phyloP scores from a whole-genome alignment of 1,284 basidiomycete genomes.

The Sanghuangporus weigelae region DNA sequence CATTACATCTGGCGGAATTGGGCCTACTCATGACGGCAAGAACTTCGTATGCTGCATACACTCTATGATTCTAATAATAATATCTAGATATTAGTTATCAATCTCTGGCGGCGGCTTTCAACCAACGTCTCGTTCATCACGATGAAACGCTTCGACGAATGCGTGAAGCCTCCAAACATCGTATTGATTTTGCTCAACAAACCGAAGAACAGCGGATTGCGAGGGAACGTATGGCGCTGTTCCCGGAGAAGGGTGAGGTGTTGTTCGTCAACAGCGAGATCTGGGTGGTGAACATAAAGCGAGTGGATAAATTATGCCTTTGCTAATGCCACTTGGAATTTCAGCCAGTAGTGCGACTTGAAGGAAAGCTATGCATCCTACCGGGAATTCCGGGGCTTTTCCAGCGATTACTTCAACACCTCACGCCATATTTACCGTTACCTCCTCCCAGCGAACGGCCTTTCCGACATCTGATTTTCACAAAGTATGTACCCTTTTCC shows the following conservation, averaged over 20 bases:
- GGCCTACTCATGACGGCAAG: conserved; percentile 81
- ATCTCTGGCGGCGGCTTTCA: conserved; percentile 83
- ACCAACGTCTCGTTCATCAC: conserved; percentile 71
- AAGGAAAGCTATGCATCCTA: conserved; percentile 82
- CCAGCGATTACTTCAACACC: conserved; percentile 69
- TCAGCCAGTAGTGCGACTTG: conserved; percentile 78
- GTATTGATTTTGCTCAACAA: conserved; percentile 51
- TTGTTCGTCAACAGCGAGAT: conserved; percentile 69
- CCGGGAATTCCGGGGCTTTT: conserved; percentile 89
- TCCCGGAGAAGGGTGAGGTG: conserved; percentile 71
- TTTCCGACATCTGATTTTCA: conserved; percentile 73
- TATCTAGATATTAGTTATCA: conserved; percentile 82
- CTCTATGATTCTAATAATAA: neutral
- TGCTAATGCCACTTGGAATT: neutral
- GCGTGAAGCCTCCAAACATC: conserved; percentile 56
- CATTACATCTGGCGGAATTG: conserved; percentile 82
- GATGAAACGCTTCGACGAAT: conserved; percentile 79
- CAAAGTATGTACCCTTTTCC: conserved; percentile 44
- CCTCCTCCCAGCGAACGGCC: conserved; percentile 68
- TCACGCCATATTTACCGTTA: conserved; percentile 72
- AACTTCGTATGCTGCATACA: neutral
- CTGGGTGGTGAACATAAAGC: conserved; percentile 68
- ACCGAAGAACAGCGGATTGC: conserved; percentile 69
- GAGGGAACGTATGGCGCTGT: conserved; percentile 78
- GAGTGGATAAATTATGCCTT: neutral